These are phyloP conservation scores for Xylaria bambusicola DNA, from an alignment of 495 filamentous ascomycete species.

Conservation along the genomic window DNA sequence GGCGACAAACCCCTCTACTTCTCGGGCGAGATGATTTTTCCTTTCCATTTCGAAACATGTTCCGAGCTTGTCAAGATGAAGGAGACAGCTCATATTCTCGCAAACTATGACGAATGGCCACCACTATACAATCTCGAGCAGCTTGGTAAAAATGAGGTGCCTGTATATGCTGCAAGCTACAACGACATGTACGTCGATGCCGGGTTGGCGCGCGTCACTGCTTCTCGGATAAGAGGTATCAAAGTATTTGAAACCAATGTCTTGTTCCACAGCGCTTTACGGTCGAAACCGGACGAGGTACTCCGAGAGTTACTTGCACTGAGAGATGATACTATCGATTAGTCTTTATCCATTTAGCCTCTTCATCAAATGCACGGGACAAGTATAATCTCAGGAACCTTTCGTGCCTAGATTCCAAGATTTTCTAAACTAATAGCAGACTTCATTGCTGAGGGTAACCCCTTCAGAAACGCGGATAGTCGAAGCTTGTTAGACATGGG, in stretches of 20 bases:
- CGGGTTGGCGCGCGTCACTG: slow-evolving; percentile 70
- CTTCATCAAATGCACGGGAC: neutral
- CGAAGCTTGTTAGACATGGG: too few relatives aligned
- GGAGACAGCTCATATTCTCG: slow-evolving; percentile 69
- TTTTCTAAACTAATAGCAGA: too few relatives aligned
- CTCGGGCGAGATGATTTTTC: slow-evolving; percentile 90
- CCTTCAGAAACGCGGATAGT: too few relatives aligned
- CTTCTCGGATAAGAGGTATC: slow-evolving; percentile 69
- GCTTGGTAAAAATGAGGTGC: slow-evolving; percentile 76
- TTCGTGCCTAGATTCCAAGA: too few relatives aligned
- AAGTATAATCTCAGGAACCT: too few relatives aligned
- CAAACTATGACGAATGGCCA: slow-evolving; percentile 67
- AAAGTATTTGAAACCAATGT: slow-evolving; percentile 83
- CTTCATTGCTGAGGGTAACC: too few relatives aligned
- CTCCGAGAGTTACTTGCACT: slow-evolving; percentile 69
- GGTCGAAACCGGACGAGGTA: slow-evolving; percentile 71
- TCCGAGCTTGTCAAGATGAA: slow-evolving; percentile 66
- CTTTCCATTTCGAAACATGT: slow-evolving; percentile 77
- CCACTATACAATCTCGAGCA: slow-evolving; percentile 73
- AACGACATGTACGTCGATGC: slow-evolving; percentile 97
- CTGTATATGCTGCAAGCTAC: slow-evolving; percentile 84
- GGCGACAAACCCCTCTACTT: slow-evolving; percentile 68
- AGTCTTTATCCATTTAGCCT: slow-evolving; percentile 6
- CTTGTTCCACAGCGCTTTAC: slow-evolving; percentile 82
- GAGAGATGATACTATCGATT: slow-evolving; percentile 74